Evolutionary conservation across 2,329 filamentous ascomycete species (phyloP).

Genomic region (Emydomyces testavorans): DNA sequence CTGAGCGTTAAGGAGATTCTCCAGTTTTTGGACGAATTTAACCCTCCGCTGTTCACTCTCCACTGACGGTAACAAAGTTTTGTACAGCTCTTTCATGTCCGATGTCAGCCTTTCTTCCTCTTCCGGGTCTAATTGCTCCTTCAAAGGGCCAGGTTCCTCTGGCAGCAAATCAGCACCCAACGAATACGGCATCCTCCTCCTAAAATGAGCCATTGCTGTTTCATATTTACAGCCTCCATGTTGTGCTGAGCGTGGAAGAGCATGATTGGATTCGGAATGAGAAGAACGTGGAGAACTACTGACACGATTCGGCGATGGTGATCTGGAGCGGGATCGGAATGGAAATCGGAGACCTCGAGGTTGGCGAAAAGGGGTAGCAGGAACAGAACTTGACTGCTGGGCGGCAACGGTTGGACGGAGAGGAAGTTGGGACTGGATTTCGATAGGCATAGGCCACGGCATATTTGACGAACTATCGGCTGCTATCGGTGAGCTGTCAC

Average conservation of each 20-base stretch:
- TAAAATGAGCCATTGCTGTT: slow-evolving; percentile 67
- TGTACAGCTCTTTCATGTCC: slow-evolving; percentile 78
- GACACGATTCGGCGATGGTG: slow-evolving; percentile 64
- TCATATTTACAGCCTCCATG: slow-evolving; percentile 74
- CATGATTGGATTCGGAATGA: slow-evolving; percentile 75
- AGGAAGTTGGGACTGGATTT: slow-evolving; percentile 26
- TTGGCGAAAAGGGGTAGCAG: slow-evolving; percentile 84
- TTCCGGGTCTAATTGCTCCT: slow-evolving; percentile 57
- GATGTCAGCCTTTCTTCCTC: slow-evolving; percentile 65
- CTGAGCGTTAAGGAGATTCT: slow-evolving; percentile 74
- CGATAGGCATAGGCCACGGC: slow-evolving; percentile 31
- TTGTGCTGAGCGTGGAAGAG: slow-evolving; percentile 54
- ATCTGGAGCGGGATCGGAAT: slow-evolving; percentile 53
- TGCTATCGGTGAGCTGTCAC: slow-evolving; percentile 35
- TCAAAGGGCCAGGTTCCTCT: slow-evolving; percentile 55
- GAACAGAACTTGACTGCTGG: slow-evolving; percentile 76
- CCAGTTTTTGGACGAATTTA: slow-evolving; percentile 73
- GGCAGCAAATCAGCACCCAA: slow-evolving; percentile 70
- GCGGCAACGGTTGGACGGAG: slow-evolving; percentile 43
- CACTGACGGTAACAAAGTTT: slow-evolving; percentile 67
- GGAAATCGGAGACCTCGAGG: slow-evolving; percentile 59
- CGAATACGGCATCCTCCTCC: slow-evolving; percentile 83
- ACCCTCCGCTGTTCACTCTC: slow-evolving; percentile 65
- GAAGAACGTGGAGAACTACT: slow-evolving; percentile 82
- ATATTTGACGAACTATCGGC: slow-evolving; percentile 31